Percentiles rank a stretch among this genome's conserved stretches.
phyloP scores from a whole-genome alignment of 164 flowering plant species.

The Pachysandra terminalis region DNA sequence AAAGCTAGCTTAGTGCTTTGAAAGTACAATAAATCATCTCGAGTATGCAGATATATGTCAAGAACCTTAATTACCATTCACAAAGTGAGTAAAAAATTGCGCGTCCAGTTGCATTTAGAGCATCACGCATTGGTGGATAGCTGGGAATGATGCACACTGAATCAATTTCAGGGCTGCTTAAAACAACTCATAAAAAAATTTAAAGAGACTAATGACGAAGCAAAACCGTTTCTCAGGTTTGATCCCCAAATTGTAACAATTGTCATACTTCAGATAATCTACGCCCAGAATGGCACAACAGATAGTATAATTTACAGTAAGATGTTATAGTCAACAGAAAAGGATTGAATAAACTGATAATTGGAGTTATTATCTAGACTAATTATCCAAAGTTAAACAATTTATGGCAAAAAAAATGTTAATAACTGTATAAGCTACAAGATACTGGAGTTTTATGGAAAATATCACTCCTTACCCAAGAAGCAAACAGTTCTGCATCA shows the following conservation, averaged over 20 bases:
- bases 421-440: too few relatives aligned
- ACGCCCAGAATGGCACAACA: conserved; percentile 50
- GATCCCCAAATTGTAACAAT: conserved; percentile 89
- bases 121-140: conserved; percentile 96
- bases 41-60: neutral
- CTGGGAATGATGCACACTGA: conserved; percentile 32
- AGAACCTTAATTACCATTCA: conserved; percentile 68
- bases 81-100: conserved; percentile 87
- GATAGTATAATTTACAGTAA: neutral
- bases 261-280: conserved; percentile 97
- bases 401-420: too few relatives aligned
- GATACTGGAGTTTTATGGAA: neutral
- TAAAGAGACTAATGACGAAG: conserved; percentile 7
- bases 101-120: conserved; percentile 72
- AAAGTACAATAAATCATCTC: neutral
- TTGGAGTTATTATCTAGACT: conserved; percentile 1
- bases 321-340: neutral
- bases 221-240: conserved; percentile 64
- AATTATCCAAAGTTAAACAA: too few relatives aligned
- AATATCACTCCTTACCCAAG: conserved; percentile 66
- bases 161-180: conserved; percentile 4
- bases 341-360: neutral
- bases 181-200: neutral
- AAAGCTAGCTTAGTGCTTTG: neutral
- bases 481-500: conserved; percentile 81